A percentile compares a stretch with the other conserved stretches of the same genome.
Evolutionary conservation across 352 stramenopile species (phyloP).

Genomic region (Globisporangium middletonii): DNA sequence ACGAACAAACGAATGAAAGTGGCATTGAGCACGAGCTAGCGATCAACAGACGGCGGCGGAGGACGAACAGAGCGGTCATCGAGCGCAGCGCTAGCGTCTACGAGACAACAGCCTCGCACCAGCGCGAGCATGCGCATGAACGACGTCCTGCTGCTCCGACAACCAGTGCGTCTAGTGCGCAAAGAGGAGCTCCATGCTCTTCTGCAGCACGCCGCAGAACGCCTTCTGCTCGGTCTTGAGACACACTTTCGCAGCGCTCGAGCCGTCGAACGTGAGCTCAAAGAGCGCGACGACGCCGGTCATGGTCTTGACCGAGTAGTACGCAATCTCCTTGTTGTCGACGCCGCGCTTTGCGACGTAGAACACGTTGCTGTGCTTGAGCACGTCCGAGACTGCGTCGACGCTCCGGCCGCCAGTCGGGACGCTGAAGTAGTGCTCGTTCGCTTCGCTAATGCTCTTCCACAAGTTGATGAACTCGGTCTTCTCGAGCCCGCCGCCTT

Average conservation of each 20-base stretch:
- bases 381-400: constrained; percentile 82
- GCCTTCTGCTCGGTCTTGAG: constrained; percentile 92
- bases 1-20: no score
- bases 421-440: constrained; percentile 93
- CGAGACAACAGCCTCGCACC: neutral
- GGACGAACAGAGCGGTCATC: no score
- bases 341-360: constrained; percentile 93
- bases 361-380: constrained; percentile 91
- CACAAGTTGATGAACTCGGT: constrained; percentile 92
- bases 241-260: constrained; percentile 90
- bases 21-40: no score
- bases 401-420: constrained; percentile 52
- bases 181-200: constrained; percentile 79
- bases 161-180: constrained; percentile 15
- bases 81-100: no score
- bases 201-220: constrained; percentile 86
- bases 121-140: no score
- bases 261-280: constrained; percentile 94
- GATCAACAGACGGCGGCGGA: no score
- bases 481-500: constrained; percentile 86
- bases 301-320: constrained; percentile 94
- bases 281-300: constrained; percentile 91
- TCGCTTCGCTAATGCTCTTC: constrained; percentile 94
- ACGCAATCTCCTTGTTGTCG: constrained; percentile 93
- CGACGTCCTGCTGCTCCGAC: neutral